Evolutionary conservation across 176 grass and related monocot genomes (phyloP).

Genomic region (Carex littledalei): DNA sequence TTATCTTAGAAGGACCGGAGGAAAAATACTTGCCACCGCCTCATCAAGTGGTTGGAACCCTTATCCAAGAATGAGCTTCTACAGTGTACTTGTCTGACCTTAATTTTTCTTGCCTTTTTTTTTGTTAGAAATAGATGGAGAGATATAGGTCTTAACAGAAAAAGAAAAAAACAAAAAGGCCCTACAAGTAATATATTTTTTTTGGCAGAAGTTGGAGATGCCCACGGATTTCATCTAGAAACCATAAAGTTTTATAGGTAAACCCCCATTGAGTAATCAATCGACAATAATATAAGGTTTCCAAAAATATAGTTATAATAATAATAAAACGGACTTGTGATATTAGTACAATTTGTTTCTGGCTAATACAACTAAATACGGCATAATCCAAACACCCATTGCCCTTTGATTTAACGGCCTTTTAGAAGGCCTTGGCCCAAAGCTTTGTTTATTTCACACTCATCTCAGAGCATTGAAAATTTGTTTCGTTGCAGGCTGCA

Average conservation of each 20-base stretch:
- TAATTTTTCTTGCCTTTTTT: not conserved
- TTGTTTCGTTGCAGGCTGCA: slow-evolving; percentile 39
- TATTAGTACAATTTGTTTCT: not conserved
- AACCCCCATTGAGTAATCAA: not conserved
- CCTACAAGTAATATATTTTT: too few relatives aligned
- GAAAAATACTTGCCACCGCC: slow-evolving; percentile 56
- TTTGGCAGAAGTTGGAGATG: too few relatives aligned
- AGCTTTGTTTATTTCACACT: not conserved
- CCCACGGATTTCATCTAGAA: too few relatives aligned
- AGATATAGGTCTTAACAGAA: not conserved
- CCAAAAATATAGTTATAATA: not conserved
- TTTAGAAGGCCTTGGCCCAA: not conserved
- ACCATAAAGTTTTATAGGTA: too few relatives aligned
- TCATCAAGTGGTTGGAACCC: slow-evolving; percentile 31
- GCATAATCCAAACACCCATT: not conserved
- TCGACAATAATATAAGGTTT: not conserved
- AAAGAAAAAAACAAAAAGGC: not conserved
- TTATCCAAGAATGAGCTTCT: slow-evolving; percentile 75
- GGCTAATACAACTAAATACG: not conserved
- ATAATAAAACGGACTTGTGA: not conserved
- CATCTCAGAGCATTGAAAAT: not conserved
- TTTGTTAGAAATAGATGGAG: not conserved
- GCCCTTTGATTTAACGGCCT: not conserved
- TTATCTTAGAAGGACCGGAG: slow-evolving; percentile 46
- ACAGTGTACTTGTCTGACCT: slow-evolving; percentile 36